Conservation (phyloP, 1,284 basidiomycete species). For the Coniferiporia sulphurascens region DNA sequence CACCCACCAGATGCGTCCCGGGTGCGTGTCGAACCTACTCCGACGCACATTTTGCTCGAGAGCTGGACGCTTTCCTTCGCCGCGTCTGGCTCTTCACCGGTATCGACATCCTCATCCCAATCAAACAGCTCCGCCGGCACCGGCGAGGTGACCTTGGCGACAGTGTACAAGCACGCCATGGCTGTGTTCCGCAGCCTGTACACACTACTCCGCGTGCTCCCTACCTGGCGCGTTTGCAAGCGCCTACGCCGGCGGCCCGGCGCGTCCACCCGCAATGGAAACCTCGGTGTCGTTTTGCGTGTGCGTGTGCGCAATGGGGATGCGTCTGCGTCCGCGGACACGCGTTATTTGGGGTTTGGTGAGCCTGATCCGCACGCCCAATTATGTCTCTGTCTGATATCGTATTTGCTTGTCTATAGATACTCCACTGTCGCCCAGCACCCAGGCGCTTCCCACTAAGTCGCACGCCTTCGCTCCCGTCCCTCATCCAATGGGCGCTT, state of each 20-base stretch:
- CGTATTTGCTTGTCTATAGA: slow-evolving; percentile 27
- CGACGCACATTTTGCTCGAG: slow-evolving; percentile 66
- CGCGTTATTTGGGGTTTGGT: slow-evolving; percentile 36
- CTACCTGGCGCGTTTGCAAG: slow-evolving; percentile 66
- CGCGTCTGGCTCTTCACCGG: slow-evolving; percentile 24
- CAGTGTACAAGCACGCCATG: slow-evolving; percentile 79
- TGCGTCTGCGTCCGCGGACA: slow-evolving; percentile 27
- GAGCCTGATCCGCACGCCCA: slow-evolving; percentile 20
- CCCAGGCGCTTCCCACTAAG: slow-evolving; percentile 42
- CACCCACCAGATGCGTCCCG: slow-evolving; percentile 52
- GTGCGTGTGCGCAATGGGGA: slow-evolving; percentile 33
- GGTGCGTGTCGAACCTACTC: slow-evolving; percentile 60
- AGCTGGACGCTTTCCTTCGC: slow-evolving; percentile 57
- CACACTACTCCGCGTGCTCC: slow-evolving; percentile 64
- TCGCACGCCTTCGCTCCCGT: slow-evolving; percentile 57
- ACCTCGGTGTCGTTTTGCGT: slow-evolving; percentile 49
- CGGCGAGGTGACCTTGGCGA: slow-evolving; percentile 56
- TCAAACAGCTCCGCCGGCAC: neutral
- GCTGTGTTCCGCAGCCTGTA: slow-evolving; percentile 72
- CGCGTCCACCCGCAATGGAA: slow-evolving; percentile 38
- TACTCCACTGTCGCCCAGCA: slow-evolving; percentile 36
- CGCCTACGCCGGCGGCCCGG: slow-evolving; percentile 46
- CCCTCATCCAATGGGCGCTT: slow-evolving; percentile 61
- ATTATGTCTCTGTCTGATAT: slow-evolving; percentile 22
- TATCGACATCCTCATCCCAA: slow-evolving; percentile 1